Percentiles rank a stretch among this genome's conserved stretches.
Conservation (phyloP, 371 early-diverging fungal genomes). For the Apophysomyces trapeziformis region DNA sequence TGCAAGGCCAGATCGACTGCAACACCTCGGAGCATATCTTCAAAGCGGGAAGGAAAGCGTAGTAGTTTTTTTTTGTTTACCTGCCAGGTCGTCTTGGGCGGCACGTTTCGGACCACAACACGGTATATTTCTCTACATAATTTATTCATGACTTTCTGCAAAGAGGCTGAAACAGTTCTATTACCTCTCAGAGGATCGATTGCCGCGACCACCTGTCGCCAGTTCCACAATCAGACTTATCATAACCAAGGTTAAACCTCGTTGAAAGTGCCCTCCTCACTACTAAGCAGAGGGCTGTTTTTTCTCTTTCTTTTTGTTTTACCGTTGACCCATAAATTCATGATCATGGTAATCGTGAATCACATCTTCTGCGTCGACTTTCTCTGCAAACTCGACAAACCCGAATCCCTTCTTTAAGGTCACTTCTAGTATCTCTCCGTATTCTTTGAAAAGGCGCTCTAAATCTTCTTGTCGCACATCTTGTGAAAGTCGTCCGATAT, state of each 20-base stretch:
- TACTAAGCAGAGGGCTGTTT: not conserved
- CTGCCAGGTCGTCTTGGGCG: slow-evolving; percentile 77
- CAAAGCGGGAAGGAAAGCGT: not conserved
- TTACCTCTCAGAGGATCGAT: slow-evolving; percentile 14
- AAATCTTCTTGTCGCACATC: slow-evolving; percentile 67
- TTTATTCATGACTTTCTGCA: not conserved
- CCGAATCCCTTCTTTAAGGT: slow-evolving; percentile 73
- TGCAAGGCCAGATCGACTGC: slow-evolving; percentile 12
- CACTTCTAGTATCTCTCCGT: slow-evolving; percentile 66
- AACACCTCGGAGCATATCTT: slow-evolving; percentile 7
- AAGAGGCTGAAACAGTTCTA: not conserved
- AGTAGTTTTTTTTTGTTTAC: slow-evolving; percentile 39
- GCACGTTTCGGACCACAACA: slow-evolving; percentile 66
- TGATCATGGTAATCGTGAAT: slow-evolving; percentile 65
- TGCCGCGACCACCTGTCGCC: slow-evolving; percentile 6
- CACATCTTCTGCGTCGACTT: slow-evolving; percentile 48
- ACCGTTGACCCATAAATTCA: slow-evolving; percentile 72
- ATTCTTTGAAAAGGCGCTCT: slow-evolving; percentile 62
- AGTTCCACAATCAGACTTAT: slow-evolving; percentile 7
- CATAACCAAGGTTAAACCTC: not conserved
- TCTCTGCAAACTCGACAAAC: slow-evolving; percentile 28
- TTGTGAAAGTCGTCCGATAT: slow-evolving; percentile 66
- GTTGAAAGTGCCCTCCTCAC: not conserved
- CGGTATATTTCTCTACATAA: slow-evolving; percentile 36
- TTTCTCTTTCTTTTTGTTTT: slow-evolving; percentile 8